Conservation (phyloP, 1,284 basidiomycete genomes). For the Ustilago lituana region DNA sequence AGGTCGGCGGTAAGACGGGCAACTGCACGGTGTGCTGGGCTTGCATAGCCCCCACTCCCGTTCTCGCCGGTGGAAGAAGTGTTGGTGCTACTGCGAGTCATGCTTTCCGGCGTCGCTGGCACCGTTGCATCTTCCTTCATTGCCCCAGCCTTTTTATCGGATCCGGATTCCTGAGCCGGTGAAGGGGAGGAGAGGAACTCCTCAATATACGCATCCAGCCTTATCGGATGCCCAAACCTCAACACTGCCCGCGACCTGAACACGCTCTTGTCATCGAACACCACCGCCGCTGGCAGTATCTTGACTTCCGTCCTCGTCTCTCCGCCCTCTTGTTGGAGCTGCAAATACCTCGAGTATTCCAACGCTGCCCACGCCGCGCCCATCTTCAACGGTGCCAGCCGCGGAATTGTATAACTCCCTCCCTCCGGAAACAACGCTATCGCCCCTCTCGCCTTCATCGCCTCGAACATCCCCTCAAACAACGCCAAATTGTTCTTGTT, state of each 20-base stretch:
- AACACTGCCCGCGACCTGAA: conserved; percentile 78
- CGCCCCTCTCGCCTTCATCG: conserved; percentile 78
- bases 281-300: conserved; percentile 86
- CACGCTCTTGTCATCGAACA: conserved; percentile 93
- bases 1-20: conserved; percentile 83
- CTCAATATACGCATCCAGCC: conserved; percentile 77
- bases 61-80: not conserved
- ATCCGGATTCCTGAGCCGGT: not conserved
- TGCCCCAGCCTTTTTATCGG: not conserved
- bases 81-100: conserved; percentile 31
- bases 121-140: conserved; percentile 26
- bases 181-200: conserved; percentile 73
- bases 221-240: conserved; percentile 80
- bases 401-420: conserved; percentile 78
- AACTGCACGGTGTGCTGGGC: conserved; percentile 74
- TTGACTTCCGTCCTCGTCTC: conserved; percentile 68
- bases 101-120: conserved; percentile 38
- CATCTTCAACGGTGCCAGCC: conserved; percentile 92
- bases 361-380: conserved; percentile 94
- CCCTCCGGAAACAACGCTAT: conserved; percentile 96
- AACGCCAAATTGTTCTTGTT: conserved; percentile 86
- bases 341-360: conserved; percentile 77
- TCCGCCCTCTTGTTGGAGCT: conserved; percentile 5
- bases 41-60: conserved; percentile 67
- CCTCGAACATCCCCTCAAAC: conserved; percentile 89